Percentiles rank a stretch among this genome's conserved stretches.
These are phyloP conservation scores for Oryza coarctata DNA, from an alignment of 176 grass and related monocot genomes.

Conservation along the genomic window DNA sequence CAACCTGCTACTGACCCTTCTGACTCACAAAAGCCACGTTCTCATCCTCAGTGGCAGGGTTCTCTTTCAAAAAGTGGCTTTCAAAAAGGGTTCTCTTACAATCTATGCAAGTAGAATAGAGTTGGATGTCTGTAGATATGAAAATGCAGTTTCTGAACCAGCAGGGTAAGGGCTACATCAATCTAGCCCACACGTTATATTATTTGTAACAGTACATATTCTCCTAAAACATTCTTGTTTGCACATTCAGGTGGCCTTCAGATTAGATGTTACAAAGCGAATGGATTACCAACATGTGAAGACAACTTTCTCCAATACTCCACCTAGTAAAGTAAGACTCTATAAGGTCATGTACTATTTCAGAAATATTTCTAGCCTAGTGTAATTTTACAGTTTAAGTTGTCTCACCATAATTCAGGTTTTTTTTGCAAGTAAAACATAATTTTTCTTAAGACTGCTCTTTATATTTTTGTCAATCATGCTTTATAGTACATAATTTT, in stretches of 20 bases:
- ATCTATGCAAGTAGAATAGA: slow-evolving; percentile 84
- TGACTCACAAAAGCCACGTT: slow-evolving; percentile 35
- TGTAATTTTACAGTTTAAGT: slow-evolving; percentile 7
- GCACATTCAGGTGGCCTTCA: slow-evolving; percentile 67
- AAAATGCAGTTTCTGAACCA: slow-evolving; percentile 67
- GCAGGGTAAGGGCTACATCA: slow-evolving; percentile 62
- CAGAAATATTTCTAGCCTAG: slow-evolving; percentile 24
- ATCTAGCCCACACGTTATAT: slow-evolving; percentile 7
- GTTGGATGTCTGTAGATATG: slow-evolving; percentile 73
- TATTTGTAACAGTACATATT: slow-evolving; percentile 11
- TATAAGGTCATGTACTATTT: slow-evolving; percentile 10
- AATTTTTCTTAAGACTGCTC: neutral
- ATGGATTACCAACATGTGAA: slow-evolving; percentile 78
- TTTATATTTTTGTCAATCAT: slow-evolving; percentile 1
- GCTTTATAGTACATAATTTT: neutral
- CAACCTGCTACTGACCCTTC: slow-evolving; percentile 42
- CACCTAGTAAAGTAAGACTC: slow-evolving; percentile 72
- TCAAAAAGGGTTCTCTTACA: slow-evolving; percentile 76
- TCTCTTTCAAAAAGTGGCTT: slow-evolving; percentile 92
- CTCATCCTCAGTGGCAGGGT: slow-evolving; percentile 70
- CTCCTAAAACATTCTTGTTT: slow-evolving; percentile 28
- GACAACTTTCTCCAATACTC: slow-evolving; percentile 76
- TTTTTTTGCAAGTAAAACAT: neutral
- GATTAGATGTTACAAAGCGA: slow-evolving; percentile 90
- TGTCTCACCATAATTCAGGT: neutral